Conservation (phyloP, 2,329 filamentous ascomycete genomes). For the Penicillium corylophilum region DNA sequence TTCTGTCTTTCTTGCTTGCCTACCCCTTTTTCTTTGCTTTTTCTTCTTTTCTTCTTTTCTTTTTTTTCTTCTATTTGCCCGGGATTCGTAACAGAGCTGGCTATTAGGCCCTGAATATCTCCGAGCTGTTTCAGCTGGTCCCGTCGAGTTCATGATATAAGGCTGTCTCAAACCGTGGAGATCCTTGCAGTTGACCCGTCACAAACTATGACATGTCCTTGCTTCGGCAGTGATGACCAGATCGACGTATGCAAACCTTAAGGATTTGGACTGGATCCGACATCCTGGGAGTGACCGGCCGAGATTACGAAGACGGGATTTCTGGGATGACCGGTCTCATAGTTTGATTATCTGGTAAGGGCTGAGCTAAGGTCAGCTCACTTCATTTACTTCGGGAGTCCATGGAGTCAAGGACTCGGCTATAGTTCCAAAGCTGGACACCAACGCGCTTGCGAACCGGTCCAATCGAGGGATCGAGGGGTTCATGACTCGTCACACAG, state of each 20-base stretch:
- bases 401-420: not conserved
- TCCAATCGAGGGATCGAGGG: slow-evolving; percentile 6
- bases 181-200: not conserved
- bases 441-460: not conserved
- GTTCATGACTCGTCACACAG: slow-evolving; percentile 23
- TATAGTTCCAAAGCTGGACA: not conserved
- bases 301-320: not conserved
- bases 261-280: not conserved
- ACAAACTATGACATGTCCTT: slow-evolving; percentile 1
- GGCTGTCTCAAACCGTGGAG: not conserved
- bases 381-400: too few relatives aligned
- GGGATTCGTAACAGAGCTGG: not conserved
- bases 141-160: slow-evolving; percentile 8
- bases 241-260: not conserved
- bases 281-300: not conserved
- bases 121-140: slow-evolving; percentile 5
- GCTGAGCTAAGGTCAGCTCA: too few relatives aligned
- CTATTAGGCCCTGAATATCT: slow-evolving; percentile 3
- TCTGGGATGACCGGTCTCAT: not conserved
- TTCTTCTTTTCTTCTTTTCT: not conserved
- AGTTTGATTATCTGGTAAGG: not conserved
- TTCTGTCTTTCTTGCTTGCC: not conserved
- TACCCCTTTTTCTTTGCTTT: not conserved
- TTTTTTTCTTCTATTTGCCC: not conserved
- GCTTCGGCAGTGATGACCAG: not conserved